These are phyloP conservation scores for Fusarium albosuccineum DNA, from an alignment of 2,329 filamentous ascomycete species.

Conservation along the genomic window DNA sequence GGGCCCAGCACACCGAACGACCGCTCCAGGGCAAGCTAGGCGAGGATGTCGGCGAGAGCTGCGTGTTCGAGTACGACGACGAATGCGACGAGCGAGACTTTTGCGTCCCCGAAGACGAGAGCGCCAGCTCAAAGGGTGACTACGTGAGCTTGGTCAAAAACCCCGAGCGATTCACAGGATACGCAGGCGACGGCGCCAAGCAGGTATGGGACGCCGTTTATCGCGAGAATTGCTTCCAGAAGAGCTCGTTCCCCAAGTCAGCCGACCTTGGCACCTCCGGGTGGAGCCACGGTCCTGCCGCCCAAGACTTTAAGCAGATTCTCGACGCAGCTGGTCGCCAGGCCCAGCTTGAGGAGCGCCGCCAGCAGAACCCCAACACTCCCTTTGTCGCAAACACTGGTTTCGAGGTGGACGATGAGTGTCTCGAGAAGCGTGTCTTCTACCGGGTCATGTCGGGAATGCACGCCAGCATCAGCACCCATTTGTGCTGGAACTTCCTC, in stretches of 20 bases:
- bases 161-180: slow-evolving; percentile 95
- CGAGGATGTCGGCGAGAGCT: slow-evolving; percentile 91
- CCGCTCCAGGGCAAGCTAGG: slow-evolving; percentile 88
- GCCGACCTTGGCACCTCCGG: slow-evolving; percentile 64
- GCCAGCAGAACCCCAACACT: slow-evolving; percentile 61
- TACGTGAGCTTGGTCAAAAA: slow-evolving; percentile 96
- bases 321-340: slow-evolving; percentile 71
- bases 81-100: slow-evolving; percentile 98
- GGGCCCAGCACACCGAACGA: slow-evolving; percentile 76
- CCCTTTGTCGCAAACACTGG: slow-evolving; percentile 73
- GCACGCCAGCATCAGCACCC: slow-evolving; percentile 97
- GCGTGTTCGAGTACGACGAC: slow-evolving; percentile 96
- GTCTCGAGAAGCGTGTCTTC: slow-evolving; percentile 98
- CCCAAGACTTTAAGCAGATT: slow-evolving; percentile 72
- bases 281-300: slow-evolving; percentile 64
- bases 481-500: slow-evolving; percentile 95
- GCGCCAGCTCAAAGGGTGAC: slow-evolving; percentile 86
- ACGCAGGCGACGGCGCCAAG: slow-evolving; percentile 83
- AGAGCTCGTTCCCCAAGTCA: slow-evolving; percentile 72
- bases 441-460: slow-evolving; percentile 95
- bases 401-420: slow-evolving; percentile 88
- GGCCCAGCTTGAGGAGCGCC: slow-evolving; percentile 69
- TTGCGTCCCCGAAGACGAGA: slow-evolving; percentile 95
- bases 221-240: slow-evolving; percentile 94
- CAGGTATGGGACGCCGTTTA: slow-evolving; percentile 99